Conservation (phyloP, 345 rosid species). For the Populus ilicifolia region DNA sequence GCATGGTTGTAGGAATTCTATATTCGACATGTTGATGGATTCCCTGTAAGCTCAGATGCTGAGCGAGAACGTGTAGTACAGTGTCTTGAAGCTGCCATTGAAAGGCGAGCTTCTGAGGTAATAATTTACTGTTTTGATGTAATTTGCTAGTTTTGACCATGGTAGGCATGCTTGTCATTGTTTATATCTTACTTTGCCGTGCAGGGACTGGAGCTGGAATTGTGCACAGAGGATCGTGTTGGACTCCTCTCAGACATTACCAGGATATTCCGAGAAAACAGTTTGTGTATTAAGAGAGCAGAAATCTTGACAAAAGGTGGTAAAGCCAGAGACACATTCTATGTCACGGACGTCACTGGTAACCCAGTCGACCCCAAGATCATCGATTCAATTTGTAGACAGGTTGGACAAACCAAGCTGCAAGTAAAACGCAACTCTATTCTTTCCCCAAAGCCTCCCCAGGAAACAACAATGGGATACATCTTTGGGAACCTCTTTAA, state of each 20-base stretch:
- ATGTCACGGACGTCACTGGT: slow-evolving; percentile 50
- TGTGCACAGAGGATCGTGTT: slow-evolving; percentile 44
- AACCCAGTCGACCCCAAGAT: slow-evolving; percentile 44
- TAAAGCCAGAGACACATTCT: slow-evolving; percentile 48
- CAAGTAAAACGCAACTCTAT: slow-evolving; percentile 38
- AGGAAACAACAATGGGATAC: slow-evolving; percentile 38
- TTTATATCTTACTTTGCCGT: background rate
- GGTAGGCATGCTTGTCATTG: background rate
- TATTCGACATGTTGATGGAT: slow-evolving; percentile 60
- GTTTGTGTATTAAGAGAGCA: slow-evolving; percentile 50
- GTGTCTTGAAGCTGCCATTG: slow-evolving; percentile 62
- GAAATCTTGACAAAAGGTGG: slow-evolving; percentile 48
- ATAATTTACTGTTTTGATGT: background rate
- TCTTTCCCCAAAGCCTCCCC: slow-evolving; percentile 27
- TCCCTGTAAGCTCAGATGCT: slow-evolving; percentile 49
- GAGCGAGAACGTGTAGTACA: slow-evolving; percentile 49
- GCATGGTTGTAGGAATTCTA: slow-evolving; percentile 52
- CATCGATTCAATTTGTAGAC: slow-evolving; percentile 40
- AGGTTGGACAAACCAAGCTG: slow-evolving; percentile 43
- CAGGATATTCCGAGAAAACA: slow-evolving; percentile 52
- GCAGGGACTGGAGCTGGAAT: slow-evolving; percentile 54
- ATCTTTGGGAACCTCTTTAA: slow-evolving; percentile 46
- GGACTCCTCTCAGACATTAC: slow-evolving; percentile 58
- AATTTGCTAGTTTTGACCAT: background rate
- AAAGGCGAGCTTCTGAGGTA: slow-evolving; percentile 49